Percentiles rank a stretch among this genome's conserved stretches.
Conservation (phyloP, 148 eudicot species). For the Heliosperma pusillum region DNA sequence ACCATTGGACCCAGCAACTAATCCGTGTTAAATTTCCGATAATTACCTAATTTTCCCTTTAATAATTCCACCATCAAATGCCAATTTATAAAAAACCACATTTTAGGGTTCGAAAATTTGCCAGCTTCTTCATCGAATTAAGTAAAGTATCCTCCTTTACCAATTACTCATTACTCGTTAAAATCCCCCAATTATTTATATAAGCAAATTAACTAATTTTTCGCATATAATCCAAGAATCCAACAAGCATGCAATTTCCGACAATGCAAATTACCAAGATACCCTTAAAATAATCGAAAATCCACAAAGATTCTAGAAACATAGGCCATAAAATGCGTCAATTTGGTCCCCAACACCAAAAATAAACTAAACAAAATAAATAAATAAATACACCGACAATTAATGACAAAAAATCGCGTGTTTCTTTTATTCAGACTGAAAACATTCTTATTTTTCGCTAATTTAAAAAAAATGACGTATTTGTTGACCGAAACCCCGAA, state of each 20-base stretch:
- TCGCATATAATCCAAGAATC: neutral
- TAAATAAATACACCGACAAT: neutral
- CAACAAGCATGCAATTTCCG: neutral
- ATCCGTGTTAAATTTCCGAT: neutral
- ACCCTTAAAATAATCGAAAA: neutral
- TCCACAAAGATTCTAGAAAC: neutral
- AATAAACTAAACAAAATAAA: neutral
- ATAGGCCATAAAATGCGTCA: neutral
- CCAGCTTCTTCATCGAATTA: neutral
- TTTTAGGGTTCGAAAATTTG: neutral
- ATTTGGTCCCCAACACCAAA: conserved; percentile 14
- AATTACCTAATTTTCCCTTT: neutral
- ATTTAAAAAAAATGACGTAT: neutral
- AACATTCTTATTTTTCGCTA: neutral
- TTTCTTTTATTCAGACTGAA: neutral
- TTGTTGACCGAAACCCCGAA: no score
- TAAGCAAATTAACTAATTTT: neutral
- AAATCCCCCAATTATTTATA: neutral
- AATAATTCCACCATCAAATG: neutral
- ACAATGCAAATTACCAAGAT: neutral
- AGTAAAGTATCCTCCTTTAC: neutral
- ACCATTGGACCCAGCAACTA: neutral
- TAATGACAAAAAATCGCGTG: conserved; percentile 6
- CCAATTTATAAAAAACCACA: neutral
- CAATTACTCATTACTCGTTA: neutral